Evolutionary conservation across 257 asterid species (phyloP).

Genomic region (Ajuga chamaepitys): DNA sequence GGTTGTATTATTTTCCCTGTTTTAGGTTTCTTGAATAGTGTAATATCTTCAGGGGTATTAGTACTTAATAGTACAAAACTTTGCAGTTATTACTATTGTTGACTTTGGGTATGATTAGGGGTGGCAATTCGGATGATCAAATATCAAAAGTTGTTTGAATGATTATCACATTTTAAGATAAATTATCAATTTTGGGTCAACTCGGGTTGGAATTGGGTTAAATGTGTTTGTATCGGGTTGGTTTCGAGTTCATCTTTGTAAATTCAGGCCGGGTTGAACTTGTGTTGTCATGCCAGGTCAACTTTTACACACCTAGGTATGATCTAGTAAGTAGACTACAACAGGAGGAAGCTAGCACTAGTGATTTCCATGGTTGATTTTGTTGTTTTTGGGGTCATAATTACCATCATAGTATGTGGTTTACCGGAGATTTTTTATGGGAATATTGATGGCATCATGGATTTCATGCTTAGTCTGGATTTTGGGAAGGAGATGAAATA

Average conservation of each 20-base stretch:
- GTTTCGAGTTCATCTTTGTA: too few relatives aligned
- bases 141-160: too few relatives aligned
- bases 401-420: neutral
- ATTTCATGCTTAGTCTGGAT: neutral
- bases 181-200: too few relatives aligned
- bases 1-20: neutral
- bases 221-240: too few relatives aligned
- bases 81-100: neutral
- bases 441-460: neutral
- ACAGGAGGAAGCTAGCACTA: neutral
- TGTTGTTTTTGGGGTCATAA: neutral
- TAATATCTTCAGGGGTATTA: neutral
- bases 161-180: too few relatives aligned
- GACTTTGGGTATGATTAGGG: neutral
- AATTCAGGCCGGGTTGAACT: too few relatives aligned
- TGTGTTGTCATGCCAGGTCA: too few relatives aligned
- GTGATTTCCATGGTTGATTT: conserved; percentile 3
- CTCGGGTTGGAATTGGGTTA: too few relatives aligned
- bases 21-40: neutral
- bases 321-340: conserved; percentile 2
- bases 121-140: too few relatives aligned
- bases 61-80: neutral
- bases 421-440: neutral
- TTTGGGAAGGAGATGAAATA: neutral
- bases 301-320: too few relatives aligned